Evolutionary conservation across 352 stramenopile genomes (phyloP).

Genomic region (Phytophthora tentaculata): DNA sequence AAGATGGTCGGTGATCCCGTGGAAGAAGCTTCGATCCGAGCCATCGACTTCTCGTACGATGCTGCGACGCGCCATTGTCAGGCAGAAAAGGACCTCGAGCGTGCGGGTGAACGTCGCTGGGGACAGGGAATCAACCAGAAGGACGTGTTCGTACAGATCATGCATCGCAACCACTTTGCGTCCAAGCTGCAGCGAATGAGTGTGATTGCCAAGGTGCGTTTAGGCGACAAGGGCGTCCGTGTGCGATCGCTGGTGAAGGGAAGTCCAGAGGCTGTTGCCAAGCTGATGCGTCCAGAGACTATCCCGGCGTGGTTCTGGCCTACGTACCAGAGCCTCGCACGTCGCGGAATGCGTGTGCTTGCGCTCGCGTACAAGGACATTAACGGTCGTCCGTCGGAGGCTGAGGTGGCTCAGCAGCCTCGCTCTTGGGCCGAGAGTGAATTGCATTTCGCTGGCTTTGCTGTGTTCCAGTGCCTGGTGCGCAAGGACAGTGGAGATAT

Average conservation of each 20-base stretch:
- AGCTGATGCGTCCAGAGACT: slow-evolving; percentile 78
- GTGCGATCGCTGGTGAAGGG: slow-evolving; percentile 96
- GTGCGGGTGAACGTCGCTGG: slow-evolving; percentile 74
- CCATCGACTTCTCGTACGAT: slow-evolving; percentile 95
- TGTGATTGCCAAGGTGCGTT: slow-evolving; percentile 92
- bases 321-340: slow-evolving; percentile 86
- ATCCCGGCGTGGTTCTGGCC: slow-evolving; percentile 93
- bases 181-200: slow-evolving; percentile 98
- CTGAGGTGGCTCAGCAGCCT: slow-evolving; percentile 82
- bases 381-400: slow-evolving; percentile 65
- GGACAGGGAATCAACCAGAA: slow-evolving; percentile 71
- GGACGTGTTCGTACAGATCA: slow-evolving; percentile 88
- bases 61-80: slow-evolving; percentile 73
- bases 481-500: slow-evolving; percentile 97
- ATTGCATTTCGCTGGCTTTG: slow-evolving; percentile 97
- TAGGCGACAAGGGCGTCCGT: slow-evolving; percentile 68
- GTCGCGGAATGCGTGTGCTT: slow-evolving; percentile 92
- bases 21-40: slow-evolving; percentile 96
- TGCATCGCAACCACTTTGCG: slow-evolving; percentile 96
- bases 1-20: slow-evolving; percentile 98
- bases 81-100: slow-evolving; percentile 76
- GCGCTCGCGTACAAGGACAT: slow-evolving; percentile 96
- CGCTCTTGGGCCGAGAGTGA: slow-evolving; percentile 92
- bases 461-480: slow-evolving; percentile 90
- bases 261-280: slow-evolving; percentile 94